Base-by-base conservation (phyloP, 495 filamentous ascomycete species). In the Annulohypoxylon moriforme region DNA sequence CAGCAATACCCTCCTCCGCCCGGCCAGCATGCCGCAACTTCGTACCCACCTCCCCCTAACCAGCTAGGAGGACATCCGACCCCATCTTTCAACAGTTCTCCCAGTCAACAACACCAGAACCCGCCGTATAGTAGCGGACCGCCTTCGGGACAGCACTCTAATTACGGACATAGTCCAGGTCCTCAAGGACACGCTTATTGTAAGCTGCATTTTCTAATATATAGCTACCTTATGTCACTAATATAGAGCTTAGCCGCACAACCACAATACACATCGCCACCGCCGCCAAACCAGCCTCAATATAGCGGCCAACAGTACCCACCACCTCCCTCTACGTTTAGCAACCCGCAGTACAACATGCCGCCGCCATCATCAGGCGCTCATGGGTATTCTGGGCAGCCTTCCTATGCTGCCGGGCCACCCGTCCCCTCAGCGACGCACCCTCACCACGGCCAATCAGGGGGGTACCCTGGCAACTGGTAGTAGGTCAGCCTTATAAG, bases 371-470 rank as follows among this genome's bases (percentile, higher is more conserved):
- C 76, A 24, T 65, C 70, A 47, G 66, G 64, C n/a, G 64, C 74
- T 20, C 79, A 78, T 38, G 69, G 72, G 9, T 82, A 82, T 40
- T 47, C 74, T 31, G 71, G 72, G 14, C 75, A 76, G 49, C 70
- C 71, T 44, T 67, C 74, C 11, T 78, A 81, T 56, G 71, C 76
- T 36, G 73, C 71, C 20, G 75, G 70, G 1, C 72, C 81, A 25
- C 72, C 77, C 4, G 61, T 77, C 18, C 79, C 79, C 34, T 64
- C 76, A 27, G 77, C 65, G 20, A 76, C 72, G 18, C 79, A 81
- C 60, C 78, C 78, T 16, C 73, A 76, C 55, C 75, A 81, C 29
- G 76, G 74, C 14, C 70, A 77, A 14, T 68, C 77, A 18, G 73
- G 68, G 56, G 75, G 74, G n/a, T 78, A 78, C 52, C 74, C 68